A percentile compares a stretch with the other conserved stretches of the same genome.
phyloP scores from a whole-genome alignment of 495 filamentous ascomycete species.

The Xylaria longipes region DNA sequence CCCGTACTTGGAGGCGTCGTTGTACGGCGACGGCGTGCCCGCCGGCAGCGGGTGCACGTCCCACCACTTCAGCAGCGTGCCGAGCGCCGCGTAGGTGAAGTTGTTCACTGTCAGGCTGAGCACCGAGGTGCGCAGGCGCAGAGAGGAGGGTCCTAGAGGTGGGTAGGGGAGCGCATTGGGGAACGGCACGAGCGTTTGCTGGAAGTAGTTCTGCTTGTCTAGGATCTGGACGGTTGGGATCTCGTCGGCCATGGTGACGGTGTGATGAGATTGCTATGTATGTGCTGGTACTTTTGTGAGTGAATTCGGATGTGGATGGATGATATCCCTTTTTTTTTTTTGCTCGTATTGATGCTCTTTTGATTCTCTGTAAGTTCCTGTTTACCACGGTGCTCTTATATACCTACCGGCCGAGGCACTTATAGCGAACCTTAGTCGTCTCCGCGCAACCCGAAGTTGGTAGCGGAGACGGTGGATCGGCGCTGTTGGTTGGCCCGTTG shows the following conservation, averaged over 20 bases:
- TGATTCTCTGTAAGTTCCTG: background rate
- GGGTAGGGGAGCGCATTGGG: conserved; percentile 38
- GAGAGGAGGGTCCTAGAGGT: conserved; percentile 35
- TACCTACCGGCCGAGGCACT: background rate
- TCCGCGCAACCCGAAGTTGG: background rate
- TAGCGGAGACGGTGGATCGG: conserved; percentile 2
- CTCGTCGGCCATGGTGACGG: conserved; percentile 19
- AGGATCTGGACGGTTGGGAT: conserved; percentile 42
- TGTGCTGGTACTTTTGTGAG: background rate
- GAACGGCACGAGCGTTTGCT: conserved; percentile 41
- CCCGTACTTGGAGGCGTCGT: conserved; percentile 55
- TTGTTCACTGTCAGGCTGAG: conserved; percentile 62
- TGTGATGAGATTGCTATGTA: background rate
- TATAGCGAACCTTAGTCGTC: background rate
- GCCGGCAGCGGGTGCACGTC: conserved; percentile 44
- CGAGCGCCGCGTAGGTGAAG: conserved; percentile 59
- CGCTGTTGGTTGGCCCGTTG: conserved; percentile 2
- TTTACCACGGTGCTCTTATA: background rate
- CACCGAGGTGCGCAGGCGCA: conserved; percentile 54
- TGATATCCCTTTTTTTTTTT: background rate
- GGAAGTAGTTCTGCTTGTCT: conserved; percentile 45
- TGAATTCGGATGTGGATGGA: background rate
- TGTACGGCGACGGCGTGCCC: conserved; percentile 57
- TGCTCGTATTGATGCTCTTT: background rate
- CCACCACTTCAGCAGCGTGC: conserved; percentile 58